Conservation (phyloP, 805 yeast species). For the Candida verbasci region DNA sequence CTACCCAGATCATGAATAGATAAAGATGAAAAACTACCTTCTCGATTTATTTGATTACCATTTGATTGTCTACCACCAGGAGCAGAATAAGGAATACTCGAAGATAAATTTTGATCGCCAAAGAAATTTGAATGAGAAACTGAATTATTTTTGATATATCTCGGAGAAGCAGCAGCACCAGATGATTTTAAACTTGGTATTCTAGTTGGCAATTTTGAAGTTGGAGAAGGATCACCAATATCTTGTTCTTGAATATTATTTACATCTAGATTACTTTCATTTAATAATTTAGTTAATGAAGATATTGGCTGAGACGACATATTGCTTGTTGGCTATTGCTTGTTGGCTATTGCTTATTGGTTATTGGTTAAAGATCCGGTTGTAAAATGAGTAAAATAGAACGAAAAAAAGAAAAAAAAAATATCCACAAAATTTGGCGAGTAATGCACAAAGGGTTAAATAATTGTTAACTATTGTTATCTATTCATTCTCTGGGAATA, state of each 20-base stretch:
- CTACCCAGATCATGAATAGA: constrained; percentile 2
- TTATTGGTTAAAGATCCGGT: constrained; percentile 2
- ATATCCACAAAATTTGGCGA: neutral
- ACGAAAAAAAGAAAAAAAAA: neutral
- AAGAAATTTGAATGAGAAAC: constrained; percentile 37
- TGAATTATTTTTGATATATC: constrained; percentile 39
- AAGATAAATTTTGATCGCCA: constrained; percentile 44
- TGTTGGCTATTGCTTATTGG: no score
- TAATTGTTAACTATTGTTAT: neutral
- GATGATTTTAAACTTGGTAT: constrained; percentile 4
- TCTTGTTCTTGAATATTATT: neutral
- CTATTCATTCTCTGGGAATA: constrained; percentile 23
- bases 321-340: no score
- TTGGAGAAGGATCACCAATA: neutral
- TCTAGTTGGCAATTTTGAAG: neutral
- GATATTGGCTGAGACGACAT: constrained; percentile 8
- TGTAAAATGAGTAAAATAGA: neutral
- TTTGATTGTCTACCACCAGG: constrained; percentile 51
- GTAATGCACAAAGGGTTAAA: neutral
- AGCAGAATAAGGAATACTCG: constrained; percentile 65
- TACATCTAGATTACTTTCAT: constrained; percentile 1
- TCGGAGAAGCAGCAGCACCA: constrained; percentile 28
- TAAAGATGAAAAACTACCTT: constrained; percentile 8
- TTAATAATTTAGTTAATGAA: constrained; percentile 8
- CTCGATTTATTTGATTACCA: constrained; percentile 16